Conservation (phyloP, 345 rosid species). For the Gossypium turneri region DNA sequence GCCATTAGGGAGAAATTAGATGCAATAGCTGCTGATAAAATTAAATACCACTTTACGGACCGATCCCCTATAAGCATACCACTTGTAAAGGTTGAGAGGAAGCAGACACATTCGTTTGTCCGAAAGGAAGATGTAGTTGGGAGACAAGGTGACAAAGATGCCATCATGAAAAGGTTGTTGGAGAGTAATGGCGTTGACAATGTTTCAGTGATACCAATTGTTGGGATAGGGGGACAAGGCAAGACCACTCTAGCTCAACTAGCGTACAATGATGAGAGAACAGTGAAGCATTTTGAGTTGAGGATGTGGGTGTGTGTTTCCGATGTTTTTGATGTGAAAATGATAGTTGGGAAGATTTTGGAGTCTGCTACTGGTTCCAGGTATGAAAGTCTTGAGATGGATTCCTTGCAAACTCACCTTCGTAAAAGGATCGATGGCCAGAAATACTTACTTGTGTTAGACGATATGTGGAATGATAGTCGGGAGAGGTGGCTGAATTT, state of each 20-base stretch:
- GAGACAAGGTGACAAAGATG: slow-evolving; percentile 22
- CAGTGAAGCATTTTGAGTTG: slow-evolving; percentile 15
- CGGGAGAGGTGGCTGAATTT: slow-evolving; percentile 13
- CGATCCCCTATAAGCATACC: background rate
- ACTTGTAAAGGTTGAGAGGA: background rate
- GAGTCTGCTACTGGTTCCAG: background rate
- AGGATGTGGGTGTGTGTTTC: slow-evolving; percentile 24
- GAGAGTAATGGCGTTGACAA: background rate
- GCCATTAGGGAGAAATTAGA: slow-evolving; percentile 19
- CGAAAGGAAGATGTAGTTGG: slow-evolving; percentile 9
- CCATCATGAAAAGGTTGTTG: slow-evolving; percentile 9
- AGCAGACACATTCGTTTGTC: slow-evolving; percentile 10
- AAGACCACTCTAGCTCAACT: slow-evolving; percentile 28
- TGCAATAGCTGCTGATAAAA: slow-evolving; percentile 9
- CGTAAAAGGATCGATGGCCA: slow-evolving; percentile 5
- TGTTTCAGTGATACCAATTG: slow-evolving; percentile 25
- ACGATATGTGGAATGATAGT: slow-evolving; percentile 25
- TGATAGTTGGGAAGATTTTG: slow-evolving; percentile 14
- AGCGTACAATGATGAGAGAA: slow-evolving; percentile 17
- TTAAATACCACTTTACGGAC: slow-evolving; percentile 1
- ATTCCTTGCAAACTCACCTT: slow-evolving; percentile 9
- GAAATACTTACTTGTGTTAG: slow-evolving; percentile 24
- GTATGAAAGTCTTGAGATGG: background rate
- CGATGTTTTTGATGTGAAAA: slow-evolving; percentile 12
- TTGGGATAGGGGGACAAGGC: slow-evolving; percentile 24